Percentiles rank a stretch among this genome's conserved stretches.
phyloP scores from a whole-genome alignment of 2,329 filamentous ascomycete genomes.

The Venturia pyrina region DNA sequence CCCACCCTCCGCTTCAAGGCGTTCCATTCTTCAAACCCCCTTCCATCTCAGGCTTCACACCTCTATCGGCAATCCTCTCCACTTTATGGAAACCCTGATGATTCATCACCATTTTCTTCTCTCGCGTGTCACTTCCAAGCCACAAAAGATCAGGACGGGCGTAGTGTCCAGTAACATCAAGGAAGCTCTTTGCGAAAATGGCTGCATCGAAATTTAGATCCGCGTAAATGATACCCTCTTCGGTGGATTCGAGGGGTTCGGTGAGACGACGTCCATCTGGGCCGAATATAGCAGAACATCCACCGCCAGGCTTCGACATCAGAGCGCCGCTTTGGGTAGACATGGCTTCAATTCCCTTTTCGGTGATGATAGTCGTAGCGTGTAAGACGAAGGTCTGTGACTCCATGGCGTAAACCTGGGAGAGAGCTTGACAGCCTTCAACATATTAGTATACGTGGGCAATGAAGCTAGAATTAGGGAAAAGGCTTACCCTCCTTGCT shows the following conservation, averaged over 20 bases:
- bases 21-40: background rate
- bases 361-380: conserved; percentile 36
- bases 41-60: background rate
- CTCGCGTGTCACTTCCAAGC: conserved; percentile 32
- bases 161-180: conserved; percentile 42
- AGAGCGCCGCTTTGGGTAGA: conserved; percentile 31
- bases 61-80: background rate
- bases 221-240: conserved; percentile 42
- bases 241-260: conserved; percentile 26
- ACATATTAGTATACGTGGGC: background rate
- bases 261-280: conserved; percentile 41
- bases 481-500: conserved; percentile 22
- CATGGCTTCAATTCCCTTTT: conserved; percentile 35
- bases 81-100: background rate
- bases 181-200: conserved; percentile 31
- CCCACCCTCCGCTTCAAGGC: background rate
- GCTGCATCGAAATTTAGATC: conserved; percentile 40
- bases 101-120: conserved; percentile 18
- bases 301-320: conserved; percentile 27
- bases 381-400: conserved; percentile 46
- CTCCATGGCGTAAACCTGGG: conserved; percentile 48
- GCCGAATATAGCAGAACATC: conserved; percentile 41
- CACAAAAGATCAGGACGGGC: conserved; percentile 42
- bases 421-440: conserved; percentile 32
- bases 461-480: background rate